Evolutionary conservation across 805 yeast genomes (phyloP), one percentile per base, ranked within the genome.

Genomic region (Candida awuae): DNA sequence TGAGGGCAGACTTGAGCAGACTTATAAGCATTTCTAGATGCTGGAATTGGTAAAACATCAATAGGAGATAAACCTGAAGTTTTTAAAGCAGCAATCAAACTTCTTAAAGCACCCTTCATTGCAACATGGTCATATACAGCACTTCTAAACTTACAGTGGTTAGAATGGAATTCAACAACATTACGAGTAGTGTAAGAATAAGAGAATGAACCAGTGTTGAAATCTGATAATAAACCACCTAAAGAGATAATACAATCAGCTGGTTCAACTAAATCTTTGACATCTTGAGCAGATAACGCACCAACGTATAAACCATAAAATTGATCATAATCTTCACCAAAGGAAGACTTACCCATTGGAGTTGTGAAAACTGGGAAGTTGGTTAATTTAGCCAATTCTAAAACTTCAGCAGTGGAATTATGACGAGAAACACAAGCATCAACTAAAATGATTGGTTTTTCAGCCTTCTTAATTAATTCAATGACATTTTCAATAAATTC

Each of bases 401-500:
- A 66, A 44, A 83, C 80, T 61, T 79, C 84, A n/a, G 61, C 61
- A 55, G 69, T 70, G 48, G 79, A 82, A 48, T 69, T 67, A 64
- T 84, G 94, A 65, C 94, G 73, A 35, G 80, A 66, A 44, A 88
- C 85, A 71, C 95, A 84, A 34, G 94, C 94, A 66, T 84, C 95
- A 33, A 84, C 85, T 52, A 84, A 68, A 53, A 85, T 73, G 42
- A 82, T 60, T 51, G 94, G 94, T 62, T 77, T 74, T 58, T 69
- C 58, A 41, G 94, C 81, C 30, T 61, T 61, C 46, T 56, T 50
- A 51, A 85, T 68, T 64, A 80, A 59, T 27, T 63, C 61, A 44
- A 75, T 51, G 43, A 81, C 65, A 37, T 64, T 57, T 27, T 69
- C 71, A 37, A 80, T 62, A 43, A 77, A 82, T 59, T 82, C 86